Conservation (phyloP, 2,329 filamentous ascomycete species). For the Zymoseptoria passerinii region DNA sequence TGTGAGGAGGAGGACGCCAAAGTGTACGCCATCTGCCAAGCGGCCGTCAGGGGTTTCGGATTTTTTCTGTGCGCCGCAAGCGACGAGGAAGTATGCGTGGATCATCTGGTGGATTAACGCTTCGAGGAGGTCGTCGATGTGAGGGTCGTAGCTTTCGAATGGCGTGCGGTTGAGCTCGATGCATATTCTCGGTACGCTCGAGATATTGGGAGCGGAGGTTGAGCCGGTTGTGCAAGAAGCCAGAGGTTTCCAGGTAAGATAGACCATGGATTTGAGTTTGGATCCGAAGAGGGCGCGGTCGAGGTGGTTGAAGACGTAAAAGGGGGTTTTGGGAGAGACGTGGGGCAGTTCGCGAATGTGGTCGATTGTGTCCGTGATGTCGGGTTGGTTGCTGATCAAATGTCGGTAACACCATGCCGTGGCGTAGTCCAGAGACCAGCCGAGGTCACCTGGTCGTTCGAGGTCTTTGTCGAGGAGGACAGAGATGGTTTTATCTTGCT, state of each 20-base stretch:
- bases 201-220: slow-evolving; percentile 30
- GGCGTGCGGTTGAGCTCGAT: slow-evolving; percentile 27
- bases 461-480: slow-evolving; percentile 17
- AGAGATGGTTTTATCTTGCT: background rate
- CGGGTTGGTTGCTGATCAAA: slow-evolving; percentile 21
- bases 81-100: slow-evolving; percentile 38
- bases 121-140: slow-evolving; percentile 30
- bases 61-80: slow-evolving; percentile 31
- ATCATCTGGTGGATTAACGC: slow-evolving; percentile 40
- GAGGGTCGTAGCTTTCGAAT: slow-evolving; percentile 22
- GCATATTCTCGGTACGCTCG: slow-evolving; percentile 27
- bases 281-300: slow-evolving; percentile 31
- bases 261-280: slow-evolving; percentile 33
- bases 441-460: slow-evolving; percentile 24
- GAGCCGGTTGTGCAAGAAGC: slow-evolving; percentile 26
- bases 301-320: slow-evolving; percentile 31
- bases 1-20: slow-evolving; percentile 33
- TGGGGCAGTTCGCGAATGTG: slow-evolving; percentile 18
- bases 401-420: slow-evolving; percentile 33
- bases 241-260: slow-evolving; percentile 26
- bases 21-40: slow-evolving; percentile 32
- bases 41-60: slow-evolving; percentile 28
- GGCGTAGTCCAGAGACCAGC: slow-evolving; percentile 37
- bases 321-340: slow-evolving; percentile 24
- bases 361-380: slow-evolving; percentile 23